Conservation (phyloP, 192 early-diverging fungal genomes). For the Coemansia sp. region DNA sequence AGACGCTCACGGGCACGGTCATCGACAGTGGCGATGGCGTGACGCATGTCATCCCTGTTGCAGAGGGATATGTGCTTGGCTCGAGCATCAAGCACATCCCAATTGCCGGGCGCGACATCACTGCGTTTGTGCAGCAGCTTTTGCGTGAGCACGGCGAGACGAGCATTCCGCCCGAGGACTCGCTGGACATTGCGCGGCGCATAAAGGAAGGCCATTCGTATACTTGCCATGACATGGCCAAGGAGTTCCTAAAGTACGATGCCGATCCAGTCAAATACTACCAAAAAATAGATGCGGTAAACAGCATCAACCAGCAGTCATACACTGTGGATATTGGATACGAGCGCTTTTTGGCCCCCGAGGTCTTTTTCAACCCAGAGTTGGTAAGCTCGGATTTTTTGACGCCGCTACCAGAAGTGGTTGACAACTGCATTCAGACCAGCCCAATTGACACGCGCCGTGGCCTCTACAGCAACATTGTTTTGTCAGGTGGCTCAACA, state of each 20-base stretch:
- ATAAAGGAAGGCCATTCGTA: constrained; percentile 99
- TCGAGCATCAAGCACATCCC: constrained; percentile 98
- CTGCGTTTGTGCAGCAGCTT: constrained; percentile 96
- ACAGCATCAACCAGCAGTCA: constrained; percentile 79
- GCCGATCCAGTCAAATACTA: constrained; percentile 87
- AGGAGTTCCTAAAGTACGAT: constrained; percentile 94
- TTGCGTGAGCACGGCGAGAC: constrained; percentile 94
- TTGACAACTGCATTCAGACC: constrained; percentile 94
- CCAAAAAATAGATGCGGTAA: constrained; percentile 80
- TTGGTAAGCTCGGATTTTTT: constrained; percentile 95
- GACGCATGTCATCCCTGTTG: constrained; percentile 98
- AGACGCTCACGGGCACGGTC: constrained; percentile 95
- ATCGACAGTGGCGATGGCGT: constrained; percentile 99
- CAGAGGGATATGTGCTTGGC: constrained; percentile 97
- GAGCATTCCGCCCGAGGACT: constrained; percentile 95
- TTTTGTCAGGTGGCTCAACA: constrained; percentile 96
- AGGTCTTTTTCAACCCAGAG: constrained; percentile 99
- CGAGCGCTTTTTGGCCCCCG: constrained; percentile 98
- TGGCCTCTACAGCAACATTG: constrained; percentile 99
- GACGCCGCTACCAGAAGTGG: constrained; percentile 93
- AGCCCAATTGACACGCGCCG: constrained; percentile 97
- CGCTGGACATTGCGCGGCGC: constrained; percentile 87
- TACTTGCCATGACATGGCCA: constrained; percentile 95
- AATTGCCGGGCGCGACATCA: constrained; percentile 97
- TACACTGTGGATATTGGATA: constrained; percentile 97